Percentiles rank a stretch among this genome's conserved stretches.
Conservation (phyloP, 2,329 filamentous ascomycete genomes). For the Acarospora socialis region DNA sequence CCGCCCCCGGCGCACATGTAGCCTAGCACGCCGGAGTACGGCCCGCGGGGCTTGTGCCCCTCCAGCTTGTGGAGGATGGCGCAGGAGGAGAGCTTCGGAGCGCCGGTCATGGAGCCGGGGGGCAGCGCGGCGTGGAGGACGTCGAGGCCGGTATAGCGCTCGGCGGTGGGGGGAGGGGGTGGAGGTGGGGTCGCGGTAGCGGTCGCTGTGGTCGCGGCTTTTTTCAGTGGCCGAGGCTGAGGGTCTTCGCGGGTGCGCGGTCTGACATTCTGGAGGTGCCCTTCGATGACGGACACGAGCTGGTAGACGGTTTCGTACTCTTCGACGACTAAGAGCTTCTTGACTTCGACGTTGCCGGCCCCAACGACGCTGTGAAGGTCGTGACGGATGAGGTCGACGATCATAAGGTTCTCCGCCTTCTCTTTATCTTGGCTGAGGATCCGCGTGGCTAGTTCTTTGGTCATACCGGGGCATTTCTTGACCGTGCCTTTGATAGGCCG, state of each 20-base stretch:
- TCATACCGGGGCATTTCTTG: conserved; percentile 56
- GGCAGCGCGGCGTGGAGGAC: conserved; percentile 67
- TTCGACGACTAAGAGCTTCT: conserved; percentile 71
- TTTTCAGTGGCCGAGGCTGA: conserved; percentile 20
- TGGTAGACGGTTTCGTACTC: conserved; percentile 86
- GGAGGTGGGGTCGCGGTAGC: no score
- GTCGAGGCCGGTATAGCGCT: conserved; percentile 50
- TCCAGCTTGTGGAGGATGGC: conserved; percentile 65
- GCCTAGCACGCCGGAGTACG: conserved; percentile 82
- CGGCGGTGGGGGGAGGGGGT: conserved; percentile 14
- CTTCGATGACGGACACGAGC: conserved; percentile 79
- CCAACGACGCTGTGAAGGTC: conserved; percentile 79
- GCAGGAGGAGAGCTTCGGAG: conserved; percentile 85
- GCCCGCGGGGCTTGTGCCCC: conserved; percentile 44
- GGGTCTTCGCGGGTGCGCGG: no score
- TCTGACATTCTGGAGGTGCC: no score
- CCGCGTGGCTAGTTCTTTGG: conserved; percentile 54
- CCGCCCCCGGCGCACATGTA: conserved; percentile 77
- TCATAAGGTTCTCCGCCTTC: conserved; percentile 93
- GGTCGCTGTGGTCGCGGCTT: no score
- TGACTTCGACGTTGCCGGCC: conserved; percentile 56
- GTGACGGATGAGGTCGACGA: conserved; percentile 89
- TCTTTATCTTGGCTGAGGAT: conserved; percentile 76
- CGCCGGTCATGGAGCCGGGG: conserved; percentile 91
- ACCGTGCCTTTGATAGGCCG: conserved; percentile 95